A percentile compares a stretch with the other conserved stretches of the same genome.
These are phyloP conservation scores for Ascochyta fabae DNA, from an alignment of 2,329 filamentous ascomycete species.

Conservation along the genomic window DNA sequence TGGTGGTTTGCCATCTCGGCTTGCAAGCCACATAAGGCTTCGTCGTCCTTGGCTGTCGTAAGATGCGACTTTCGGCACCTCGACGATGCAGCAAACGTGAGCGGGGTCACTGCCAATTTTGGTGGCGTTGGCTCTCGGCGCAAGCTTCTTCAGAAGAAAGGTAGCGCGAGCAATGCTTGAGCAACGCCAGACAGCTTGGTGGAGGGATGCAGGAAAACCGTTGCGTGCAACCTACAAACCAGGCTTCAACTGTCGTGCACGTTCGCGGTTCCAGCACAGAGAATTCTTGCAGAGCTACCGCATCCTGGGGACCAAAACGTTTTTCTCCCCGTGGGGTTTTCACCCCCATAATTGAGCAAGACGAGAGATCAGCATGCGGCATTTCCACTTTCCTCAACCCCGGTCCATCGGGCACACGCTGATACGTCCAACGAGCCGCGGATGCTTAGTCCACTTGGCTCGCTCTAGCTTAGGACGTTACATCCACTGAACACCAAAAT, in stretches of 20 bases:
- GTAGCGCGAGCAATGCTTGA: conserved; percentile 28
- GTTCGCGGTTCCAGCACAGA: neutral
- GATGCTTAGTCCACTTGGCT: conserved; percentile 41
- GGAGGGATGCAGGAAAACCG: neutral
- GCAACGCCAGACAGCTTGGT: conserved; percentile 33
- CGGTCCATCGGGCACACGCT: conserved; percentile 12
- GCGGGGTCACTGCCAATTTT: conserved; percentile 34
- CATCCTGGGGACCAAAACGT: conserved; percentile 3
- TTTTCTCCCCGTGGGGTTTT: conserved; percentile 34
- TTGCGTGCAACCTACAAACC: conserved; percentile 2
- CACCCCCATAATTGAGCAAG: conserved; percentile 7
- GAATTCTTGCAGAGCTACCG: neutral
- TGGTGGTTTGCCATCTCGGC: conserved; percentile 33
- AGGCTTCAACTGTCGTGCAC: neutral
- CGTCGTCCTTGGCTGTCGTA: conserved; percentile 37
- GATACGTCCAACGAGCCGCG: conserved; percentile 24
- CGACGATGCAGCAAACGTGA: conserved; percentile 29
- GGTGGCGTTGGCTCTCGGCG: conserved; percentile 31
- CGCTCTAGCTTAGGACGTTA: conserved; percentile 26
- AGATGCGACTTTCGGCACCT: conserved; percentile 26
- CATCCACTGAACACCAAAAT: conserved; percentile 31
- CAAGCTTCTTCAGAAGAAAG: conserved; percentile 31
- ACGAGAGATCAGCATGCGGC: conserved; percentile 28
- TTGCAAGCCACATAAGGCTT: conserved; percentile 35
- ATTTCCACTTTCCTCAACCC: conserved; percentile 12